These are phyloP conservation scores for Posidonia australis DNA, from an alignment of 106 monocot genomes.

Conservation along the genomic window DNA sequence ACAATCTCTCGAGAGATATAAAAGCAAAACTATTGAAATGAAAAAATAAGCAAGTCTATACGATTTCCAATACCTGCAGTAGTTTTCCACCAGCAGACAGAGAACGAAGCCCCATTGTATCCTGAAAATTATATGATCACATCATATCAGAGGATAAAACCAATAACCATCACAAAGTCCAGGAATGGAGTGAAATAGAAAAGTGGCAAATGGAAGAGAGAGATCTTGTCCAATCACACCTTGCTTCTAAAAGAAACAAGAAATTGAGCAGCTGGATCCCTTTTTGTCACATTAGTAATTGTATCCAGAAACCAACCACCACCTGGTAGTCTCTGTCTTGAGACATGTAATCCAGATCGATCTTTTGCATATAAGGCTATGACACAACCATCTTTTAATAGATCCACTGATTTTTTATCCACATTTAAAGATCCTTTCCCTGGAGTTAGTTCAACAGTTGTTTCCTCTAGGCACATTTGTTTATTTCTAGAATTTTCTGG, in stretches of 20 bases:
- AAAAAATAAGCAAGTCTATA: background rate
- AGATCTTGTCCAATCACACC: constrained; percentile 23
- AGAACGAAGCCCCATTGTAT: constrained; percentile 72
- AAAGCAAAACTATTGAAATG: background rate
- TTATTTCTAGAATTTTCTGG: constrained; percentile 78
- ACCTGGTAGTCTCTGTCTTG: constrained; percentile 60
- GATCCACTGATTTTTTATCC: constrained; percentile 29
- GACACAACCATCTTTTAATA: constrained; percentile 71
- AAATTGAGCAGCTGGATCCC: constrained; percentile 94
- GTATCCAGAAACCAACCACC: constrained; percentile 80
- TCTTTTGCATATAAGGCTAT: constrained; percentile 61
- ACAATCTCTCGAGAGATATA: background rate
- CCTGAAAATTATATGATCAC: constrained; percentile 27
- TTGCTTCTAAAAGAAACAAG: constrained; percentile 68
- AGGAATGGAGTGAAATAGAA: background rate
- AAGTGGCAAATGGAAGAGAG: background rate
- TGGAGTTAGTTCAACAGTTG: constrained; percentile 45
- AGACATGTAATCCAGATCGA: constrained; percentile 47
- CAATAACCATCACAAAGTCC: background rate
- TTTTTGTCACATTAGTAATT: constrained; percentile 67
- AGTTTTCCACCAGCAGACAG: constrained; percentile 88
- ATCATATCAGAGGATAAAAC: background rate
- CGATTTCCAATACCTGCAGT: constrained; percentile 47
- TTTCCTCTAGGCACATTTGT: constrained; percentile 42
- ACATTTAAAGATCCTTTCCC: constrained; percentile 15